Percentiles rank a stretch among this genome's conserved stretches.
Conservation (phyloP, 2,329 filamentous ascomycete species). For the Ophiostoma ulmi region DNA sequence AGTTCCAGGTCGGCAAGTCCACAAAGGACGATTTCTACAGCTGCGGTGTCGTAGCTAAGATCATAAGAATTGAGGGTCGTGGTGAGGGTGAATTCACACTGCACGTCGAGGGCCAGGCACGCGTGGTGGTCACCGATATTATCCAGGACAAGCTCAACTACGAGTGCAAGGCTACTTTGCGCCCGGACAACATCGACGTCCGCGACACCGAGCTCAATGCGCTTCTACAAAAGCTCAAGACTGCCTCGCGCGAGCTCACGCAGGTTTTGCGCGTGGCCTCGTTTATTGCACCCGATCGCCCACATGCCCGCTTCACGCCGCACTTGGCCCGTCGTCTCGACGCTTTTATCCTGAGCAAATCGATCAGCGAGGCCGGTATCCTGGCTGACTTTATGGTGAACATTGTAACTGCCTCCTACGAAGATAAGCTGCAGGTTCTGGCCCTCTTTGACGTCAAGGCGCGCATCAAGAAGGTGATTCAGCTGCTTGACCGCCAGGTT, state of each 20-base stretch:
- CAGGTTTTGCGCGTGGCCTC: constrained; percentile 79
- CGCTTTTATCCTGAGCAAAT: constrained; percentile 77
- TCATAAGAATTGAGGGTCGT: constrained; percentile 70
- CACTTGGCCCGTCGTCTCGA: constrained; percentile 83
- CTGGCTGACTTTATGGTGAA: constrained; percentile 97
- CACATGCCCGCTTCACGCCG: constrained; percentile 65
- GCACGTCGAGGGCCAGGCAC: constrained; percentile 76
- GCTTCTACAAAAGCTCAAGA: constrained; percentile 74
- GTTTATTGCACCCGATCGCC: constrained; percentile 66
- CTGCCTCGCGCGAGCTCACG: constrained; percentile 78
- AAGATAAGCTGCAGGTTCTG: constrained; percentile 85
- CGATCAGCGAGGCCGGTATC: constrained; percentile 72
- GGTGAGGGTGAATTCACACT: constrained; percentile 72
- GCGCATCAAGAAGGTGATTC: constrained; percentile 74
- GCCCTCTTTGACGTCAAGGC: constrained; percentile 74
- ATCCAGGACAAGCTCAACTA: constrained; percentile 71
- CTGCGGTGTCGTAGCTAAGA: constrained; percentile 76
- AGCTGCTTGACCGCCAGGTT: constrained; percentile 77
- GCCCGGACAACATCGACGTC: constrained; percentile 55
- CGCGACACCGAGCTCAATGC: constrained; percentile 59
- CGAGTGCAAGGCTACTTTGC: constrained; percentile 69
- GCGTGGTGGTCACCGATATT: constrained; percentile 45
- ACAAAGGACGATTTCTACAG: constrained; percentile 70
- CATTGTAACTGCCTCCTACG: constrained; percentile 77
- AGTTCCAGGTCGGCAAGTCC: constrained; percentile 54